Evolutionary conservation across 352 stramenopile genomes (phyloP).

Genomic region (Phytophthora sp.): DNA sequence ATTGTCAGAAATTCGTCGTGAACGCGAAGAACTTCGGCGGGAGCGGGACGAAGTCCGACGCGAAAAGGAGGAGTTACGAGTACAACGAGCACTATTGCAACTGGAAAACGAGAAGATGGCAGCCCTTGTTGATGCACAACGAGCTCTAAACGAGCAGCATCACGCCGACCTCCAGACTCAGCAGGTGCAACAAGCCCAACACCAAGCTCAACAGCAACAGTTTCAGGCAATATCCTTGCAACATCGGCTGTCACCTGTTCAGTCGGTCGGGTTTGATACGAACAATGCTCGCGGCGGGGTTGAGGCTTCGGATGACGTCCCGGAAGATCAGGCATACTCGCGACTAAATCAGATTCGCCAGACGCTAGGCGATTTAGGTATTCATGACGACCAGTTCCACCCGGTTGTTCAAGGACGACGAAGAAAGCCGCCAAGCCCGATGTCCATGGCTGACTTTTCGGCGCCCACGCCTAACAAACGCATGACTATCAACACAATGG

Average conservation of each 20-base stretch:
- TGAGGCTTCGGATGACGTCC: constrained; percentile 2
- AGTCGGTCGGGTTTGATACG: constrained; percentile 16
- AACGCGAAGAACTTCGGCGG: constrained; percentile 72
- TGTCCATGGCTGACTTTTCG: constrained; percentile 76
- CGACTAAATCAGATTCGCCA: constrained; percentile 35
- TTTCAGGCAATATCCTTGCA: constrained; percentile 24
- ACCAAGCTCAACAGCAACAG: constrained; percentile 30
- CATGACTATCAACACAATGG: constrained; percentile 23
- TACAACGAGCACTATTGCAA: constrained; percentile 67
- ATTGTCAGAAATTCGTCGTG: constrained; percentile 68
- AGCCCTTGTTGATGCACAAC: constrained; percentile 63
- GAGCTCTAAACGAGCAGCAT: constrained; percentile 64
- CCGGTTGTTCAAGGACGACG: constrained; percentile 23
- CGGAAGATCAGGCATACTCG: constrained; percentile 19
- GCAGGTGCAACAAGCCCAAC: constrained; percentile 25
- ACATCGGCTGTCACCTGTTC: constrained; percentile 20
- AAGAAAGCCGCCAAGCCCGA: constrained; percentile 45
- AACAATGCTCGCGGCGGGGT: neutral
- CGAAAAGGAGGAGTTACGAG: constrained; percentile 78
- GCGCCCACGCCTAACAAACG: constrained; percentile 30
- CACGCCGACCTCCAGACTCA: constrained; percentile 52
- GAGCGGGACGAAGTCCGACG: constrained; percentile 71
- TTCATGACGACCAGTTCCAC: constrained; percentile 21
- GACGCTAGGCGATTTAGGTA: constrained; percentile 25
- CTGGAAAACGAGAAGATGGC: constrained; percentile 82